Evolutionary conservation across 1,284 basidiomycete genomes (phyloP), one percentile per base, ranked within the genome.

Genomic region (Cystobasidiaceae sp.): DNA sequence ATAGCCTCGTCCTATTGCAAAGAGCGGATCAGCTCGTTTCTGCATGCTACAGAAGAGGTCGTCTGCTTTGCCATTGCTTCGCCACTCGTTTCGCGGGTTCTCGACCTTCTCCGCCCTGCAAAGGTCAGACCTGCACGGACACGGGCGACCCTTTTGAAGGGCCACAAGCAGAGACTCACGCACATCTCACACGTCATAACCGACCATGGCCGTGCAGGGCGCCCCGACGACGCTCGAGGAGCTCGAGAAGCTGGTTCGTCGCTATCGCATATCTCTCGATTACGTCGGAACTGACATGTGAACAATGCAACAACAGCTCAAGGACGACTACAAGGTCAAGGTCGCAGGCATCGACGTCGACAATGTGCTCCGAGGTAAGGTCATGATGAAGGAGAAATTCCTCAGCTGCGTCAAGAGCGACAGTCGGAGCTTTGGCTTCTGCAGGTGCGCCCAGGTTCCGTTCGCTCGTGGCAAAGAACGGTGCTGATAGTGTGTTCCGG

Each of bases 361-460:
- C 77, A 94, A 94, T 37, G 85, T 97, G 19, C 81, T 97, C 15
- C 83, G 93, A 50, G 93, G 93, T 50, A 97, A 97, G 79, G 88
- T 88, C 77, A 92, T 88, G 86, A 60, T 79, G 68, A 13, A 13
- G 19, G 13, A 41, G 59, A 98, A 98, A 79, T 96, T 98, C 74
- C 75, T 97, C 30, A 87, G 86, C 51, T 86, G 89, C 0, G 88
- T 83, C n/a, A 85, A 86, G 66, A 83, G 85, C 2, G 84, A 87
- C 65, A 90, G 90, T 9, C 41, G 55, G 21, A 41, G 70, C 0
- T 93, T 94, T 75, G 90, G 90, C 3, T 96, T 94, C 79, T 70
- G 70, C 56, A 64, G 67, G 50, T 66, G 7, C 5, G 17, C 30
- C 50, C 39, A 49, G 68, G 69, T 5, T 73, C 70, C 67, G 67